Conservation (phyloP, 2,329 filamentous ascomycete species). For the Tolypocladium ovalisporum region DNA sequence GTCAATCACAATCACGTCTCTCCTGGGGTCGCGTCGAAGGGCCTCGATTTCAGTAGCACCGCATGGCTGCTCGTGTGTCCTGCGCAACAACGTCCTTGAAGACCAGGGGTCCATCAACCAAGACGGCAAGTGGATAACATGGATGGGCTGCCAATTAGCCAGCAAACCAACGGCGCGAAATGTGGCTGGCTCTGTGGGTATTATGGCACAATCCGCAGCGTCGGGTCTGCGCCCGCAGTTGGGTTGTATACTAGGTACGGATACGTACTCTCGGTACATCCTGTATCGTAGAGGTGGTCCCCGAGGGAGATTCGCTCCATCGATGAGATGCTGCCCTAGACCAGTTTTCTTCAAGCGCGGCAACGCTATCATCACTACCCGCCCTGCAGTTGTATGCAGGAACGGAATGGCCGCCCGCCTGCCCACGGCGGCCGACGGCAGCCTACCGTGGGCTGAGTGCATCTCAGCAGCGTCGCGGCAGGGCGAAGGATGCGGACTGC, state of each 20-base stretch:
- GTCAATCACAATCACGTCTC: background rate
- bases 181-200: background rate
- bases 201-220: conserved; percentile 2
- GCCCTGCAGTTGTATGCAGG: conserved; percentile 4
- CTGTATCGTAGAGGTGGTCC: too few species aligned
- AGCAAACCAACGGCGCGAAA: background rate
- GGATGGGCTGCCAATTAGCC: background rate
- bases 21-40: background rate
- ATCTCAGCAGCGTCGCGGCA: background rate
- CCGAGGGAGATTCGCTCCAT: background rate
- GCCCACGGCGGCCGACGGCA: background rate
- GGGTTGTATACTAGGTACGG: too few species aligned
- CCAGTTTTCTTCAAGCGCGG: background rate
- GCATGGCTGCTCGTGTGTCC: background rate
- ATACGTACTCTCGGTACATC: too few species aligned
- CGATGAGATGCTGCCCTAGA: background rate
- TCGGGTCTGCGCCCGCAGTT: conserved; percentile 2
- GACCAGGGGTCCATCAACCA: background rate
- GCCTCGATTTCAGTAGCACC: background rate
- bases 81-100: background rate
- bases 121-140: background rate
- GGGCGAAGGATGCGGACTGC: background rate
- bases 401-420: conserved; percentile 1
- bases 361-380: background rate
- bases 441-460: background rate